These are phyloP conservation scores for Solidago caesia DNA, from an alignment of 129 eudicot genomes.

Conservation along the genomic window DNA sequence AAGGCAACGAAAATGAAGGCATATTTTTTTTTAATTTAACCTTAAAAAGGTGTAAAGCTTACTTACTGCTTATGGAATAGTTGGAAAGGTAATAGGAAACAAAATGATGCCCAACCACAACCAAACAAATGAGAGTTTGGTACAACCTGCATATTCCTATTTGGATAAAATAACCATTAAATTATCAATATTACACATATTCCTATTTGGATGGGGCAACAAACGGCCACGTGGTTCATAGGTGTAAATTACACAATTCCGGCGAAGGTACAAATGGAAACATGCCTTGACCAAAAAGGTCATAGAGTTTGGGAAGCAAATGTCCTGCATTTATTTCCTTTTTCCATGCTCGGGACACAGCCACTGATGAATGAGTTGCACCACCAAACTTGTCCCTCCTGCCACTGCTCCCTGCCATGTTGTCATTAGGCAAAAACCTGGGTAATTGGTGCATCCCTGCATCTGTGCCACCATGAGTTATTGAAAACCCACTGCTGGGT, in stretches of 20 bases:
- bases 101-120: too few species aligned
- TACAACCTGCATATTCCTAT: not conserved
- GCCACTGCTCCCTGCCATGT: slow-evolving; percentile 40
- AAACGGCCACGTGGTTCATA: not conserved
- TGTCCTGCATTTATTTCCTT: slow-evolving; percentile 57
- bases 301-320: slow-evolving; percentile 52
- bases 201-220: not conserved
- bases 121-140: too few species aligned
- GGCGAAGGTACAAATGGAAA: slow-evolving; percentile 73
- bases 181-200: not conserved
- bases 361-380: slow-evolving; percentile 35
- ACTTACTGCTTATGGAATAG: too few species aligned
- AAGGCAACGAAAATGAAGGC: too few species aligned
- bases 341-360: slow-evolving; percentile 66
- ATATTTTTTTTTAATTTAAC: too few species aligned
- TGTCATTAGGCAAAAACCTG: slow-evolving; percentile 47
- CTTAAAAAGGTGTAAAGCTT: too few species aligned
- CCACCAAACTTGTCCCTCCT: slow-evolving; percentile 47
- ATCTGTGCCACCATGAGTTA: slow-evolving; percentile 44
- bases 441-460: slow-evolving; percentile 35
- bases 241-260: slow-evolving; percentile 39
- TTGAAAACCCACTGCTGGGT: slow-evolving; percentile 49
- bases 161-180: not conserved
- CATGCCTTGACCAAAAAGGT: slow-evolving; percentile 83
- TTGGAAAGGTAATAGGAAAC: too few species aligned